These are phyloP conservation scores for Escallonia rubra DNA, from an alignment of 129 eudicot species.

Conservation along the genomic window DNA sequence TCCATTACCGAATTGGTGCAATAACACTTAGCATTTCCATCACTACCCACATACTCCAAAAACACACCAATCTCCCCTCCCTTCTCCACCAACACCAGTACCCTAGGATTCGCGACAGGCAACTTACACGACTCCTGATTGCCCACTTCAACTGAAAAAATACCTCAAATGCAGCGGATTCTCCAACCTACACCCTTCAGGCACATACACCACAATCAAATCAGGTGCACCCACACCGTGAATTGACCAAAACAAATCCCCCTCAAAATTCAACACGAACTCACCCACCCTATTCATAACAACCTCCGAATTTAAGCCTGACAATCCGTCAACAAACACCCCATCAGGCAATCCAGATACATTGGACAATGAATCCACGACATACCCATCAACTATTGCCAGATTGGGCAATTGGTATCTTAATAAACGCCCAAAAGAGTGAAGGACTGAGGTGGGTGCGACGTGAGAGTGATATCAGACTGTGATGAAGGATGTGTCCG, in stretches of 20 bases:
- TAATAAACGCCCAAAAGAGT: conserved; percentile 15
- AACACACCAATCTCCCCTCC: conserved; percentile 84
- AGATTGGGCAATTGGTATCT: conserved; percentile 52
- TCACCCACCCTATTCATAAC: conserved; percentile 53
- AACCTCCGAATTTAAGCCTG: conserved; percentile 39
- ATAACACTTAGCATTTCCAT: conserved; percentile 51
- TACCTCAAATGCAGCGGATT: conserved; percentile 58
- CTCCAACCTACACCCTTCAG: conserved; percentile 68
- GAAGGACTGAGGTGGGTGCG: conserved; percentile 22
- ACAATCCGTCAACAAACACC: conserved; percentile 70
- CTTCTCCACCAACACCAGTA: conserved; percentile 87
- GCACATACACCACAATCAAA: conserved; percentile 79
- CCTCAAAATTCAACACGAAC: conserved; percentile 43
- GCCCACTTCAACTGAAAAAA: conserved; percentile 45
- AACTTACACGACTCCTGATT: conserved; percentile 51
- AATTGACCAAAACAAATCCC: conserved; percentile 89
- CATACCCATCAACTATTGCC: conserved; percentile 65
- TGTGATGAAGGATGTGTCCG: conserved; percentile 78
- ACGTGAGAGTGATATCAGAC: conserved; percentile 56
- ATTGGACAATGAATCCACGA: conserved; percentile 49
- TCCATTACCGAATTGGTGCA: conserved; percentile 93
- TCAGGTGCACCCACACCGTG: conserved; percentile 95
- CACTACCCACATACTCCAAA: conserved; percentile 77
- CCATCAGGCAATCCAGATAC: conserved; percentile 58
- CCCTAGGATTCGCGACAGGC: conserved; percentile 88